Base-by-base conservation (phyloP, 306 rosid genomes). In the Casuarina equisetifolia region DNA sequence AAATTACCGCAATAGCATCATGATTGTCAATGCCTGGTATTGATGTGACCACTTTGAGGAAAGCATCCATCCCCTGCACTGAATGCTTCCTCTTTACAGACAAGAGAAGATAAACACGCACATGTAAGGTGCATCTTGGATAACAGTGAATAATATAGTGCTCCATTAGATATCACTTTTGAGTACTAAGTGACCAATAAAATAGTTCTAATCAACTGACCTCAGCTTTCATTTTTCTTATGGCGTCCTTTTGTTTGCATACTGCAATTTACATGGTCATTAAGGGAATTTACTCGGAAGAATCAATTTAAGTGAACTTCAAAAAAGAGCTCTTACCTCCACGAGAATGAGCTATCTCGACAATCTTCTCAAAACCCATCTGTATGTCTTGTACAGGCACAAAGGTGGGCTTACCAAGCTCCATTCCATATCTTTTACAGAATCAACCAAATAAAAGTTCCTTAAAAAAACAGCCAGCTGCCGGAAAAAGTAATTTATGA, bases 311-410 rank as follows among this genome's bases (percentile, higher is more conserved):
- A 74, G 2, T 66, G 72, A 77, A 76, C 46, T 71, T 35, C 25
- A 72, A 59, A 42, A 75, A 62, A 73, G 72, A 77, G 72, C 43
- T 71, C 77, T 55, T 84, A 90, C 98, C 97, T 73, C 98, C 98
- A 75, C 85, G 90, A 76, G 92, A 89, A 79, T 85, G 91, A 82
- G 97, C 98, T 70, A 94, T 92, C 85, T 91, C 92, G 9, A 90
- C 88, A 61, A 90, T 90, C 90, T 92, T 94, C 73, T 94, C 98
- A 75, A 94, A 92, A 17, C 98, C 98, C 98, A 94, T 94, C 77
- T 94, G 97, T 5, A 83, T 43, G 90, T 92, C 98, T 72, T 80
- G 90, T 85, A 92, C 97, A 17, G 89, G 93, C 76, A 94, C 89
- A 81, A 94, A 89, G 53, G 97, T 86, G 54, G 98, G 98, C 82